Evolutionary conservation across 106 monocot genomes (phyloP), one percentile per base, ranked within the genome.

Genomic region (Posidonia australis): DNA sequence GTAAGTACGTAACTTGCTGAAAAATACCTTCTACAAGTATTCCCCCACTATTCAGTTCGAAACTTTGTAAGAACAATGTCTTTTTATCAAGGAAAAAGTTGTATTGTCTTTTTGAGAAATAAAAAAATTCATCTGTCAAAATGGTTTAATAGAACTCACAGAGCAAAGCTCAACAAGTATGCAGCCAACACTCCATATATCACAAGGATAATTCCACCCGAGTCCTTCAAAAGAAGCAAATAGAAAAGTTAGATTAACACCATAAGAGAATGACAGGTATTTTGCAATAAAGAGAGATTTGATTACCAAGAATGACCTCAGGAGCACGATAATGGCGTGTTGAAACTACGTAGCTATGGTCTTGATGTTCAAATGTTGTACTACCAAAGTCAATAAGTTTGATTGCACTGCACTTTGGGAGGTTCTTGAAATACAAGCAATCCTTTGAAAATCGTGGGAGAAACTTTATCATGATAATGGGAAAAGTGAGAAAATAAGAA

Each of bases 371-470:
- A 74, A 86, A 96, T 76, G 94, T 82, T 32, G 94, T 90, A 54
- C 94, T 96, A 10, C 94, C 94, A 86, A 96, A 96, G 44, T 96
- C 94, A 55, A 96, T 96, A 13, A 96, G 80, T 72, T 96, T 96
- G 58, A 96, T 96, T 26, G 94, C 84, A 82, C 90, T 96, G 24
- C 77, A 84, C 51, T 84, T 96, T 44, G 90, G 94, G 36, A 90
- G 53, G 49, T 80, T 96, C 72, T 84, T 84, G 59, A 87, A 82
- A 65, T 66, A 74, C 24, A 74, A 43, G 75, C 59, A 70, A 67
- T 82, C 84, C 75, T 81, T 82, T 1, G 78, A 26, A 19, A 68
- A 77, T 46, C 78, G 46, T 69, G 83, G 59, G 17, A 76, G 59
- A 78, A 76, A 53, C 81, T 86, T 45, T 22, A 70, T 64, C 46